Conservation (phyloP, 208 protist genomes). For the Lotmaria passim region DNA sequence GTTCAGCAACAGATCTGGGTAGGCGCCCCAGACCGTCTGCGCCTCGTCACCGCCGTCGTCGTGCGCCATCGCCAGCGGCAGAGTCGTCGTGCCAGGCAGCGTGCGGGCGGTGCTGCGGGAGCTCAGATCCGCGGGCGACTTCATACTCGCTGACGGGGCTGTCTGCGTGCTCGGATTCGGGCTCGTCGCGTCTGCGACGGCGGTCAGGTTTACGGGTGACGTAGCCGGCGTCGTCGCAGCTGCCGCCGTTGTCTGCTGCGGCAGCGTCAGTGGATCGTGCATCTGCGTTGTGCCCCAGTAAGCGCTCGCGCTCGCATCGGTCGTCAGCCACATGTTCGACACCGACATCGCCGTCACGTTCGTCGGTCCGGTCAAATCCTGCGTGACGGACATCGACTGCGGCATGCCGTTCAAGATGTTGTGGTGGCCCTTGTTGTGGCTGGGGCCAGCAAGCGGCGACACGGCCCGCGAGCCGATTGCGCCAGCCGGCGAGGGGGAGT, state of each 20-base stretch:
- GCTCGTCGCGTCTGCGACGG: background rate
- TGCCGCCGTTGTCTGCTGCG: background rate
- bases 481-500: constrained; percentile 3
- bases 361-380: background rate
- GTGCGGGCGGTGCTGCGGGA: constrained; percentile 16
- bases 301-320: background rate
- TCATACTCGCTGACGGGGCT: background rate
- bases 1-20: constrained; percentile 28
- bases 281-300: constrained; percentile 24
- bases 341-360: background rate
- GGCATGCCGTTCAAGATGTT: constrained; percentile 12
- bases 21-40: constrained; percentile 18
- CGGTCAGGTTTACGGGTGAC: too few species aligned
- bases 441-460: background rate
- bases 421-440: background rate
- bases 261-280: constrained; percentile 9
- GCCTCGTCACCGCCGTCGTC: constrained; percentile 23
- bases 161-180: too few species aligned
- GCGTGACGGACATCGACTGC: constrained; percentile 6
- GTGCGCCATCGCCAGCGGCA: background rate
- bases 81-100: constrained; percentile 7
- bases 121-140: constrained; percentile 16
- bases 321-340: constrained; percentile 15
- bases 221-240: background rate
- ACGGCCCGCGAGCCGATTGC: constrained; percentile 10